phyloP scores from a whole-genome alignment of 106 monocot genomes.

The Gastrodia elata region DNA sequence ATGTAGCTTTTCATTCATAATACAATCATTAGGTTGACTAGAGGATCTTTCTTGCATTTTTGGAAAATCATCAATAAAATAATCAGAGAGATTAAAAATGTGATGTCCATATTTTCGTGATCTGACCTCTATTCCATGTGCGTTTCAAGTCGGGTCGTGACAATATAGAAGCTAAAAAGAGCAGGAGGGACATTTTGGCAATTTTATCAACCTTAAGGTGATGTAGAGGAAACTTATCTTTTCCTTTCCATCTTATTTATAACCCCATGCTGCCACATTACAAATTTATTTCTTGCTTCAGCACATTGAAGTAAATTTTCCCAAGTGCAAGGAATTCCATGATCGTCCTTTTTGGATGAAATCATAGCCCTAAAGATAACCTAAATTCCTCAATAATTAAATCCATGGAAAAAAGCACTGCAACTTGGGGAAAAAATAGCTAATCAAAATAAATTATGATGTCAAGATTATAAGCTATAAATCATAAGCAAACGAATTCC shows the following conservation, averaged over 20 bases:
- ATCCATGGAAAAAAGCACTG: not conserved
- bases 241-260: not conserved
- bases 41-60: too few relatives aligned
- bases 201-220: not conserved
- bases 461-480: not conserved
- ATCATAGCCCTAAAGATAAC: too few relatives aligned
- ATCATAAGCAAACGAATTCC: not conserved
- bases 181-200: not conserved
- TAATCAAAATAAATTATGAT: not conserved
- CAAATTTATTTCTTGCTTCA: not conserved
- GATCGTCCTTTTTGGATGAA: not conserved
- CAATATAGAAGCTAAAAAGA: too few relatives aligned
- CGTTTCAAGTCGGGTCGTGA: too few relatives aligned
- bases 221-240: not conserved
- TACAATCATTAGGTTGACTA: too few relatives aligned
- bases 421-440: not conserved
- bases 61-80: too few relatives aligned
- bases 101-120: too few relatives aligned
- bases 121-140: too few relatives aligned
- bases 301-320: not conserved
- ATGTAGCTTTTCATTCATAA: too few relatives aligned
- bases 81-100: too few relatives aligned
- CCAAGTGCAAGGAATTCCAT: not conserved
- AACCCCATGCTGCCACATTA: not conserved
- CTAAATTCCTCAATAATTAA: too few relatives aligned